Evolutionary conservation across 2,329 filamentous ascomycete species (phyloP).

Genomic region (Claviceps lovelessii): DNA sequence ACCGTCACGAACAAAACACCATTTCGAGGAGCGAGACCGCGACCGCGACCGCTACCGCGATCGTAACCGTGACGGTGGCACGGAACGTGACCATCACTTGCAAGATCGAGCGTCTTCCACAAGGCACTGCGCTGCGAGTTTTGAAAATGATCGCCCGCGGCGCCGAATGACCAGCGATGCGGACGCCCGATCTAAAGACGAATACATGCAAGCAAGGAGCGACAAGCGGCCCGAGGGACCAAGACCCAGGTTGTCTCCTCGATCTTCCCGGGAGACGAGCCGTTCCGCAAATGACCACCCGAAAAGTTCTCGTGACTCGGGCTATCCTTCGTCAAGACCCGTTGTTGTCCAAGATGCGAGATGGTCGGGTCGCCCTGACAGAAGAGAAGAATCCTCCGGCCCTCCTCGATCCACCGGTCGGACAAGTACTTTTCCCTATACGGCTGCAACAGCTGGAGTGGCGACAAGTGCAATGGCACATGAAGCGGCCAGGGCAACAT

Average conservation of each 20-base stretch:
- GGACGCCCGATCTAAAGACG: conserved; percentile 15
- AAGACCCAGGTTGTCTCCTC: conserved; percentile 8
- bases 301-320: conserved; percentile 15
- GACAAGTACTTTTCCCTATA: conserved; percentile 19
- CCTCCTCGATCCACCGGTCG: conserved; percentile 20
- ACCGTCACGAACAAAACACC: conserved; percentile 18
- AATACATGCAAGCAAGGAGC: conserved; percentile 9
- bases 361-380: conserved; percentile 10
- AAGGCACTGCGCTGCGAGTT: conserved; percentile 14
- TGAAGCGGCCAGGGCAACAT: not conserved
- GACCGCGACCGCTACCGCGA: conserved; percentile 11
- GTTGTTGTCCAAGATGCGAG: conserved; percentile 21
- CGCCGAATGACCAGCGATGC: conserved; percentile 21
- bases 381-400: conserved; percentile 9
- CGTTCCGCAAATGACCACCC: conserved; percentile 27
- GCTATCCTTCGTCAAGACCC: conserved; percentile 20
- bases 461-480: conserved; percentile 2
- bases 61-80: conserved; percentile 9
- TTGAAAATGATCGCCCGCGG: conserved; percentile 14
- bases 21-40: conserved; percentile 8
- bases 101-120: conserved; percentile 15
- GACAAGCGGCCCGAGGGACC: conserved; percentile 16
- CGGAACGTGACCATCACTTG: conserved; percentile 12
- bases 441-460: conserved; percentile 15
- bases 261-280: conserved; percentile 16